Conservation (phyloP, 73 alveolate genomes). For the Blepharisma japonicum region DNA sequence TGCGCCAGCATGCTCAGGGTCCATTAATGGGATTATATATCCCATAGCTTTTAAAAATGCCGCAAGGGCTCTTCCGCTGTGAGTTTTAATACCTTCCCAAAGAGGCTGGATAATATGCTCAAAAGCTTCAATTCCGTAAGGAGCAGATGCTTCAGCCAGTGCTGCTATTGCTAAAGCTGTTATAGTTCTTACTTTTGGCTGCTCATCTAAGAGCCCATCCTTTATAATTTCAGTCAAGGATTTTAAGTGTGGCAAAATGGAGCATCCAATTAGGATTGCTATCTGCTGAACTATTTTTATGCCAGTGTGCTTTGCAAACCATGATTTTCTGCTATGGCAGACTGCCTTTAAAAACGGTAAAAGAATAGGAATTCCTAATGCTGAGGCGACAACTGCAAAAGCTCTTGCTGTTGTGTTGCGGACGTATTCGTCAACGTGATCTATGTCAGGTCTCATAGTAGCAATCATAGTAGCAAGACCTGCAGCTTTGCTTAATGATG, state of each 20-base stretch:
- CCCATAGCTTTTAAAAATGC: constrained; percentile 98
- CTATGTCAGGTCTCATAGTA: constrained; percentile 99
- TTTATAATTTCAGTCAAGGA: constrained; percentile 97
- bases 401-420: constrained; percentile 98
- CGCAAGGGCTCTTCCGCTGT: constrained; percentile 97
- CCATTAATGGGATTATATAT: constrained; percentile 99
- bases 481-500: constrained; percentile 98
- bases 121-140: constrained; percentile 99
- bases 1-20: constrained; percentile 97
- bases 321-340: constrained; percentile 95
- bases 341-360: constrained; percentile 99
- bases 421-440: constrained; percentile 98
- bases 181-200: constrained; percentile 88
- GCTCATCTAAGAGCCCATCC: constrained; percentile 95
- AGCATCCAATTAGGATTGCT: constrained; percentile 93
- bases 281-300: constrained; percentile 93
- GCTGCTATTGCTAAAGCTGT: constrained; percentile 99
- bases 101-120: constrained; percentile 94
- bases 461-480: constrained; percentile 99
- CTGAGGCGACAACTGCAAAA: constrained; percentile 99
- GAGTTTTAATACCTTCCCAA: constrained; percentile 97
- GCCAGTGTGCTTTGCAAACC: constrained; percentile 99
- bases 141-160: constrained; percentile 99
- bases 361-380: constrained; percentile 97
- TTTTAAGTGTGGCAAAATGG: constrained; percentile 97